Evolutionary conservation across 805 yeast species (phyloP), one percentile per base, ranked within the genome.

Genomic region (Jamesozyma lodderae): DNA sequence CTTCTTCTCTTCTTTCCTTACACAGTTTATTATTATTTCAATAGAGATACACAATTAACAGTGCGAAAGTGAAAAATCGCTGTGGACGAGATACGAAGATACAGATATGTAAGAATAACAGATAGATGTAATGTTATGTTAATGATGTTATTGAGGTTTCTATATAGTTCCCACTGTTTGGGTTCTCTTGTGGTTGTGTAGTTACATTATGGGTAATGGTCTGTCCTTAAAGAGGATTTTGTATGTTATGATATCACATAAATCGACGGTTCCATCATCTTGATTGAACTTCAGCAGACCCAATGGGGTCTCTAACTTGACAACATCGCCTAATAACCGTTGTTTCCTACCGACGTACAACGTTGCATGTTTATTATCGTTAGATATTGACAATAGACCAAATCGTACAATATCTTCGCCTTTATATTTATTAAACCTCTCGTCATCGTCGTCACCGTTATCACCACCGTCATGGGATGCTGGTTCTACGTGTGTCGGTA

Each of bases 151-250:
- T n/a, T n/a, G n/a, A n/a, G n/a, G n/a, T n/a, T n/a, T n/a, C n/a
- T n/a, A n/a, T n/a, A n/a, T n/a, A n/a, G n/a, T n/a, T n/a, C n/a
- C n/a, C n/a, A n/a, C n/a, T n/a, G n/a, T n/a, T n/a, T n/a, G n/a
- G n/a, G n/a, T n/a, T n/a, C n/a, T n/a, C 7, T 22, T 22, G 10
- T 22, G 24, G 10, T 22, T 22, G 10, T 22, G 10, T 7, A 22
- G n/a, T 16, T 54, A 80, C 88, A 81, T 81, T 35, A 81, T 77
- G 4, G 94, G 94, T 36, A 83, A 62, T 0, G 94, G 92, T 44
- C 94, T 66, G 28, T 73, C 72, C 35, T 67, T 72, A 52, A 83
- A 83, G 7, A 79, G 66, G 15, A 81, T 57, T 51, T 79, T 80
- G 43, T 71, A 68, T 23, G 60, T 60, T 3, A 83, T 67, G 1